Evolutionary conservation across 371 early-diverging fungal species (phyloP).

Genomic region (Mucor indicus): DNA sequence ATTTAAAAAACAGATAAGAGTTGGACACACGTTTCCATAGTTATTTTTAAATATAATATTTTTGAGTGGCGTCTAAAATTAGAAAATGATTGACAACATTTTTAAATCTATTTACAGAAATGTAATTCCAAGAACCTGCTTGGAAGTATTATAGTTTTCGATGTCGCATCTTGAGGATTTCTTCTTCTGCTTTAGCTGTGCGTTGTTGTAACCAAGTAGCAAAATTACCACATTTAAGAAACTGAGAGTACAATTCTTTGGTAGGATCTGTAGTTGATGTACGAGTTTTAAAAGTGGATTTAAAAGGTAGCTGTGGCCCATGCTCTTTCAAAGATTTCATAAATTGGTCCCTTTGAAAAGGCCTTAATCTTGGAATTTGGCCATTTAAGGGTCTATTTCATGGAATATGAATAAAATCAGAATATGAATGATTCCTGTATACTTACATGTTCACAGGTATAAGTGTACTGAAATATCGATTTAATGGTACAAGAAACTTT

Average conservation of each 20-base stretch:
- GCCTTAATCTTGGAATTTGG: conserved; percentile 44
- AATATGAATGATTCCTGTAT: no score
- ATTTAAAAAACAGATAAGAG: no score
- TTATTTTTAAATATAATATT: no score
- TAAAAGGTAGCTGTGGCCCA: conserved; percentile 49
- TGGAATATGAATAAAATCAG: no score
- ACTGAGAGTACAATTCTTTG: conserved; percentile 80
- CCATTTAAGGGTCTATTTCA: conserved; percentile 9
- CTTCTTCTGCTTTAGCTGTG: conserved; percentile 62
- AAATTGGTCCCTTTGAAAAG: conserved; percentile 54
- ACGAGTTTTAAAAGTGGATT: conserved; percentile 50
- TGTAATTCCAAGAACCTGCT: no score
- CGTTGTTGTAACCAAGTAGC: conserved; percentile 90
- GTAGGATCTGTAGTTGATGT: conserved; percentile 40
- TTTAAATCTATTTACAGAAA: no score
- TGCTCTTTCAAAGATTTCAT: conserved; percentile 52
- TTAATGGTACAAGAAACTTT: conserved; percentile 91
- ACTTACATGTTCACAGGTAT: conserved; percentile 66
- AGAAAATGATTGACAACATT: no score
- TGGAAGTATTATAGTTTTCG: no score
- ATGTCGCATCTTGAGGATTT: no score
- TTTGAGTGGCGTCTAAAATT: no score
- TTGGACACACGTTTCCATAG: no score
- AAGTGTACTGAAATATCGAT: conserved; percentile 87
- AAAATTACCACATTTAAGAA: conserved; percentile 92